A percentile compares a stretch with the other conserved stretches of the same genome.
Evolutionary conservation across 345 rosid genomes (phyloP).

Genomic region (Gossypioides kirkii): DNA sequence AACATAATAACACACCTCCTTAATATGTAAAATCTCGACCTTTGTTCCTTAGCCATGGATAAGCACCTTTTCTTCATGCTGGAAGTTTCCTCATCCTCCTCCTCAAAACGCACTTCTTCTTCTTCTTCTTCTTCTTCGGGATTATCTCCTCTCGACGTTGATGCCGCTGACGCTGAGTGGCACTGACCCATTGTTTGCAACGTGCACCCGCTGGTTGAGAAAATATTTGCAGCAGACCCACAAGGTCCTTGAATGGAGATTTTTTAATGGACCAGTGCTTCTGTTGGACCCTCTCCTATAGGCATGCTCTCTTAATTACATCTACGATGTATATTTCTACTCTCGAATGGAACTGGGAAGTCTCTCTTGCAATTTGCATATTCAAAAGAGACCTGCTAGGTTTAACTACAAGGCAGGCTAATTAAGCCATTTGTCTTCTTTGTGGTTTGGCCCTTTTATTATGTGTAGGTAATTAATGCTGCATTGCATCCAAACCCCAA

Average conservation of each 20-base stretch:
- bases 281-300: neutral
- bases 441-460: neutral
- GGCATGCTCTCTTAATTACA: neutral
- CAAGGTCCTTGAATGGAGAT: constrained; percentile 7
- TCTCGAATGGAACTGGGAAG: neutral
- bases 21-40: constrained; percentile 27
- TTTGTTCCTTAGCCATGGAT: constrained; percentile 23
- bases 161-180: constrained; percentile 9
- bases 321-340: neutral
- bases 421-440: neutral
- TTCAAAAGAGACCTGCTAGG: neutral
- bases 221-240: constrained; percentile 12
- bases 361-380: neutral
- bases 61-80: constrained; percentile 25
- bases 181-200: constrained; percentile 17
- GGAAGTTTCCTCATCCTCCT: neutral
- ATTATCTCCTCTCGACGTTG: constrained; percentile 6
- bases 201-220: neutral
- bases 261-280: constrained; percentile 9
- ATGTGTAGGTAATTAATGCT: neutral
- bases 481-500: neutral
- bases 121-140: neutral
- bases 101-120: neutral
- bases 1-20: constrained; percentile 27
- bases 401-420: neutral